A percentile compares a stretch with the other conserved stretches of the same genome.
phyloP scores from a whole-genome alignment of 495 filamentous ascomycete species.

The Acidomyces sp. region DNA sequence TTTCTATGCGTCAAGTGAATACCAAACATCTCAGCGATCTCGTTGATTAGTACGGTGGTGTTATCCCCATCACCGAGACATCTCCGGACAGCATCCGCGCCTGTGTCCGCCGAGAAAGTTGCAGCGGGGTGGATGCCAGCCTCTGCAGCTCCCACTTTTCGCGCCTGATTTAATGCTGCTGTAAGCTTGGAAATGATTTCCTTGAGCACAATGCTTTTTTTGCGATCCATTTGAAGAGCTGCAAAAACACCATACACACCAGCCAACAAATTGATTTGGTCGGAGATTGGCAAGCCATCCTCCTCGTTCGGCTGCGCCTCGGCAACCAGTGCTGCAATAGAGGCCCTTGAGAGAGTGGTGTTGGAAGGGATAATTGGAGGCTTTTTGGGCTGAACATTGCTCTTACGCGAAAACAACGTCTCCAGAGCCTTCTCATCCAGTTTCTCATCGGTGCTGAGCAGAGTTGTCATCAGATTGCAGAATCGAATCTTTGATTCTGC shows the following conservation, averaged over 20 bases:
- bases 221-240: slow-evolving; percentile 60
- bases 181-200: slow-evolving; percentile 75
- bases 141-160: slow-evolving; percentile 84
- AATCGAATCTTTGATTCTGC: slow-evolving; percentile 75
- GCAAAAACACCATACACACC: slow-evolving; percentile 77
- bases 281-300: slow-evolving; percentile 36
- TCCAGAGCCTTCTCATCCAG: slow-evolving; percentile 45
- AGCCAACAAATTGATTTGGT: slow-evolving; percentile 63
- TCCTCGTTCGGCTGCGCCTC: slow-evolving; percentile 49
- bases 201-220: slow-evolving; percentile 74
- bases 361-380: background rate
- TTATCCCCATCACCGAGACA: slow-evolving; percentile 8
- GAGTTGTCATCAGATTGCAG: slow-evolving; percentile 54
- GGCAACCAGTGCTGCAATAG: slow-evolving; percentile 53
- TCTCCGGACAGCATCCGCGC: background rate
- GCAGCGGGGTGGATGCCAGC: slow-evolving; percentile 90
- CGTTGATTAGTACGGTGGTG: slow-evolving; percentile 19
- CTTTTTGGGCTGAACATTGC: background rate
- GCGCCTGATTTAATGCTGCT: slow-evolving; percentile 75
- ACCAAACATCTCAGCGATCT: slow-evolving; percentile 23
- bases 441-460: slow-evolving; percentile 54
- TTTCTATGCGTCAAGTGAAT: slow-evolving; percentile 9
- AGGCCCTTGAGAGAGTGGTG: slow-evolving; percentile 1
- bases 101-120: slow-evolving; percentile 29
- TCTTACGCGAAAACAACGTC: background rate